Evolutionary conservation across 176 grass and related monocot species (phyloP).

Genomic region (Eleusine coracana): DNA sequence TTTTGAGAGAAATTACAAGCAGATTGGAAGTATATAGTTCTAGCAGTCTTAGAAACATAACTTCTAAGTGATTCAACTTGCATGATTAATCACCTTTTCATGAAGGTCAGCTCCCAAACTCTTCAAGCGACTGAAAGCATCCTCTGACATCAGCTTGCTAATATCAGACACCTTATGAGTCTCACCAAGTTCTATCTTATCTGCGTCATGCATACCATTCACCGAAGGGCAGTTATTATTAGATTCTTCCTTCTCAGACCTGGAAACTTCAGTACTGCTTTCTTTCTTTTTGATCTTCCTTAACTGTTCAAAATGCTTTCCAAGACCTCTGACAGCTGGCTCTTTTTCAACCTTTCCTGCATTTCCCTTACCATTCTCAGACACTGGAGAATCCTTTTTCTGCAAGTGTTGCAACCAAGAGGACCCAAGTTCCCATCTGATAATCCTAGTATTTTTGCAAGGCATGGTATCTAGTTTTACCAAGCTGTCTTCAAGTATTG

Average conservation of each 20-base stretch:
- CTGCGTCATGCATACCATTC: conserved; percentile 45
- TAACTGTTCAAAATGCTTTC: conserved; percentile 84
- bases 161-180: conserved; percentile 47
- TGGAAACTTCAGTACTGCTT: conserved; percentile 34
- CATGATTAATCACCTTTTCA: conserved; percentile 65
- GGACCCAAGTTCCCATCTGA: conserved; percentile 98
- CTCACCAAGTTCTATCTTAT: conserved; percentile 39
- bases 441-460: conserved; percentile 41
- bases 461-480: conserved; percentile 58
- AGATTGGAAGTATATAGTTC: not conserved
- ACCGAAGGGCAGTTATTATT: conserved; percentile 22
- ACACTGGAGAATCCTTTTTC: conserved; percentile 66
- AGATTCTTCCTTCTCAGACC: conserved; percentile 66
- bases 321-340: conserved; percentile 84
- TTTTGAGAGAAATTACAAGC: not conserved
- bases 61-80: conserved; percentile 1
- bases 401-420: conserved; percentile 84
- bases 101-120: conserved; percentile 70
- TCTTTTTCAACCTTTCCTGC: conserved; percentile 50
- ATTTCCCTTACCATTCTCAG: conserved; percentile 44
- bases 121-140: conserved; percentile 71
- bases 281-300: conserved; percentile 88
- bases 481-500: conserved; percentile 72
- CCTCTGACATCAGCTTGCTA: conserved; percentile 63
- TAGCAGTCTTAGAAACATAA: not conserved